Percentiles rank a stretch among this genome's conserved stretches.
Evolutionary conservation across 2,329 filamentous ascomycete genomes (phyloP).

Genomic region (Penicillium nordicum): DNA sequence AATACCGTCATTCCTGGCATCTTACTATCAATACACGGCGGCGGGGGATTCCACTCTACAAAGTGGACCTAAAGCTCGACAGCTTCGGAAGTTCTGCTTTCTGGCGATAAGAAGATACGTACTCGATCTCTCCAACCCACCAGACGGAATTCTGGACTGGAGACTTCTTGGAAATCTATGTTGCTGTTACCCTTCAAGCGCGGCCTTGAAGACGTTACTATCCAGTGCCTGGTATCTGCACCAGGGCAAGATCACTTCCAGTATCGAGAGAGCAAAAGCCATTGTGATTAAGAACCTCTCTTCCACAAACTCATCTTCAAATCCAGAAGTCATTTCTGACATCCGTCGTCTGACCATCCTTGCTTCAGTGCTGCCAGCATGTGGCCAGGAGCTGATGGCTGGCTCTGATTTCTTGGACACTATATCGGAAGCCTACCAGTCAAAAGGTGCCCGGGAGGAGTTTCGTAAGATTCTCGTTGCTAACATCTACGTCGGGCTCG

Average conservation of each 20-base stretch:
- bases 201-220: constrained; percentile 53
- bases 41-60: constrained; percentile 32
- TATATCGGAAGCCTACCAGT: constrained; percentile 49
- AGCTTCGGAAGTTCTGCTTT: constrained; percentile 63
- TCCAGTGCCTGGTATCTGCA: constrained; percentile 46
- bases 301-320: constrained; percentile 8
- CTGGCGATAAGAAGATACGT: constrained; percentile 60
- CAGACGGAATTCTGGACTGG: constrained; percentile 57
- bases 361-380: constrained; percentile 40
- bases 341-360: constrained; percentile 41
- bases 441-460: constrained; percentile 54
- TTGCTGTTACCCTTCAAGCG: constrained; percentile 63
- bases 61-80: constrained; percentile 38
- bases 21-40: constrained; percentile 59
- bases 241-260: constrained; percentile 32
- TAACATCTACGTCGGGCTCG: constrained; percentile 70
- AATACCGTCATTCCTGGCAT: constrained; percentile 60
- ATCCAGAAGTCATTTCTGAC: constrained; percentile 21
- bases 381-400: constrained; percentile 65
- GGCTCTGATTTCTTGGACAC: constrained; percentile 86
- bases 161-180: constrained; percentile 66
- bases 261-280: constrained; percentile 37
- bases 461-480: constrained; percentile 68
- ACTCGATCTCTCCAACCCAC: constrained; percentile 44
- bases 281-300: constrained; percentile 33